phyloP scores from a whole-genome alignment of 2,329 filamentous ascomycete species.

The Alternaria alternata region DNA sequence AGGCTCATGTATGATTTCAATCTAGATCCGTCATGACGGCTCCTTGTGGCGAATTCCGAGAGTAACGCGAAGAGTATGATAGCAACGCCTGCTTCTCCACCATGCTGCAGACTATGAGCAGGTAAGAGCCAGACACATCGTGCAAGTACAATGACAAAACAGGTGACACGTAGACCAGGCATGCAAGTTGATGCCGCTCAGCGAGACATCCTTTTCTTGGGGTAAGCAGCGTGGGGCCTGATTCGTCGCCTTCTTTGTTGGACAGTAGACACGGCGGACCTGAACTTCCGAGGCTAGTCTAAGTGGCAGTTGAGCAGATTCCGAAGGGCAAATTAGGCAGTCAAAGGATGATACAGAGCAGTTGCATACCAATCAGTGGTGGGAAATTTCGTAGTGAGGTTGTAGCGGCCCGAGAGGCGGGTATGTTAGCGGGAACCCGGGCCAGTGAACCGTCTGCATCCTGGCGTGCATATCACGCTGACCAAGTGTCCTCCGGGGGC shows the following conservation, averaged over 20 bases:
- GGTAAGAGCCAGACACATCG: constrained; percentile 28
- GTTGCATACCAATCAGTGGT: constrained; percentile 34
- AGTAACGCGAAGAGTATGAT: constrained; percentile 24
- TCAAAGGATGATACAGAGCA: constrained; percentile 11
- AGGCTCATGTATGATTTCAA: constrained; percentile 37
- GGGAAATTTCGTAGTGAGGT: constrained; percentile 44
- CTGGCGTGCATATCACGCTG: constrained; percentile 37
- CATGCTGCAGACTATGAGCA: constrained; percentile 14
- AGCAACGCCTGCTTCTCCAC: constrained; percentile 21
- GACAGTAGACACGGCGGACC: constrained; percentile 46
- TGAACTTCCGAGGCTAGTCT: constrained; percentile 42
- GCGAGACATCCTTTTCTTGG: constrained; percentile 26
- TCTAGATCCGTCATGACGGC: constrained; percentile 41
- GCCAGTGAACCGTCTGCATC: constrained; percentile 29
- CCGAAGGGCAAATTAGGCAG: constrained; percentile 30
- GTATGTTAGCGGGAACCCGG: constrained; percentile 38
- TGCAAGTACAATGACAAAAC: constrained; percentile 26
- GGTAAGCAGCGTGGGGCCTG: constrained; percentile 28
- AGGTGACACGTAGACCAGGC: constrained; percentile 32
- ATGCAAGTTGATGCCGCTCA: constrained; percentile 30
- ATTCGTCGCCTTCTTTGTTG: constrained; percentile 34
- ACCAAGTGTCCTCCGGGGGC: constrained; percentile 19
- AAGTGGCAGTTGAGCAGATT: constrained; percentile 24
- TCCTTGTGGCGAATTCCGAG: constrained; percentile 39
- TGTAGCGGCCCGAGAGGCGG: constrained; percentile 40